These are phyloP conservation scores for Linum usitatissimum DNA, from an alignment of 345 rosid species.

Conservation along the genomic window DNA sequence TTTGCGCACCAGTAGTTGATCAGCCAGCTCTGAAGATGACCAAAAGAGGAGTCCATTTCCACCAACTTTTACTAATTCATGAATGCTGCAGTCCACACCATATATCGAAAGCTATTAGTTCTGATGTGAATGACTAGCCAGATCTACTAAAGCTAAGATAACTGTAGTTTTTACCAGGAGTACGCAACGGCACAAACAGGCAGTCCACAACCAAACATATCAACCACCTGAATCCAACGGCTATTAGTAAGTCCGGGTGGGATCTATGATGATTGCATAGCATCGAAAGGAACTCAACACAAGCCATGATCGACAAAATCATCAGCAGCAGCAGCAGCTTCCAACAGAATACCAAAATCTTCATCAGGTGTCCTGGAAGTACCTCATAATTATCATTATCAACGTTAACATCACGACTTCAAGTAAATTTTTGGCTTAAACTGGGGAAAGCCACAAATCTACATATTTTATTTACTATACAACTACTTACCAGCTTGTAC, in stretches of 20 bases:
- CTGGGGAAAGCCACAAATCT: not conserved
- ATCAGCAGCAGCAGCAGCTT: too few species aligned
- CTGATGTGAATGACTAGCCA: not conserved
- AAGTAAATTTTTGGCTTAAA: too few species aligned
- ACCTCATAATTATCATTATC: not conserved
- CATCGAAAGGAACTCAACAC: too few species aligned
- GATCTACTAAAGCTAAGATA: not conserved
- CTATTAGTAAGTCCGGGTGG: not conserved
- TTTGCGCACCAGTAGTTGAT: constrained; percentile 58
- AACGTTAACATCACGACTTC: not conserved
- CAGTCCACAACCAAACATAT: constrained; percentile 96
- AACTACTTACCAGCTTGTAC: constrained; percentile 86
- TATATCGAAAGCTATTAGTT: constrained; percentile 3
- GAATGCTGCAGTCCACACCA: constrained; percentile 32
- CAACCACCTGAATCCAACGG: constrained; percentile 58
- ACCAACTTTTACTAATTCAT: constrained; percentile 71
- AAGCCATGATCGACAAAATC: too few species aligned
- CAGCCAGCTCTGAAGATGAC: constrained; percentile 82
- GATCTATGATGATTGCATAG: too few species aligned
- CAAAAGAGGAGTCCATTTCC: constrained; percentile 88
- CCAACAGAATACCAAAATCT: constrained; percentile 83
- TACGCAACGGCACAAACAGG: constrained; percentile 94
- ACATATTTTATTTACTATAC: not conserved
- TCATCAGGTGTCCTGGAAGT: constrained; percentile 91
- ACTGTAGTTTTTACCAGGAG: constrained; percentile 53